Evolutionary conservation across 345 rosid genomes (phyloP).

Genomic region (Citrus cavaleriei): DNA sequence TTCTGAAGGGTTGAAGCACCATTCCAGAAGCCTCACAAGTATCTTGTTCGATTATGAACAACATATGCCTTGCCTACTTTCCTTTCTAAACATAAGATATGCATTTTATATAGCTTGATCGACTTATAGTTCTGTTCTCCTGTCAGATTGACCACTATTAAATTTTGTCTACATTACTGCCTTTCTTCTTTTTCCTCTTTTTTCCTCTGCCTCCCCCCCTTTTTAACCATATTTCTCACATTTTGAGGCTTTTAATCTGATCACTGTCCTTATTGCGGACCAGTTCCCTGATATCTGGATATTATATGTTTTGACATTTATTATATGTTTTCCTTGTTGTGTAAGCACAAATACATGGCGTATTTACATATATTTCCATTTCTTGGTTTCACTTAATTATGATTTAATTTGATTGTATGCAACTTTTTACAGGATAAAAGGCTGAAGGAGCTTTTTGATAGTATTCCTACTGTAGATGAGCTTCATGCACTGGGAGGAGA

Average conservation of each 20-base stretch:
- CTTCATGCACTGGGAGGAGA: constrained; percentile 77
- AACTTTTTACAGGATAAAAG: constrained; percentile 60
- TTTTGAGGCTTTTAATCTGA: background rate
- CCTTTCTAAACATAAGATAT: background rate
- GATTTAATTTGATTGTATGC: constrained; percentile 1
- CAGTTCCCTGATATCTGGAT: background rate
- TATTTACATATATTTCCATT: background rate
- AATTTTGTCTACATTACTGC: background rate
- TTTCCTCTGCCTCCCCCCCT: too few species aligned
- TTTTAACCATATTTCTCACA: background rate
- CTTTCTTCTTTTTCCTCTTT: background rate
- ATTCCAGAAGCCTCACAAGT: background rate
- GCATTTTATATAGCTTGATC: background rate
- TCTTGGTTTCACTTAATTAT: background rate
- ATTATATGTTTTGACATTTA: background rate
- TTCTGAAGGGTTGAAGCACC: background rate
- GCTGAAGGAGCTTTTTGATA: constrained; percentile 67
- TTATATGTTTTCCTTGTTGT: background rate
- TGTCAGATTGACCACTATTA: background rate
- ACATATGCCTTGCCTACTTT: background rate
- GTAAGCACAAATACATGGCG: background rate
- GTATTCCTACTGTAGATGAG: constrained; percentile 82
- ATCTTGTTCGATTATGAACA: background rate
- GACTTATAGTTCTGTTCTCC: background rate
- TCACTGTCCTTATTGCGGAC: background rate